Conservation (phyloP, 345 rosid genomes). For the Brassica incana region DNA sequence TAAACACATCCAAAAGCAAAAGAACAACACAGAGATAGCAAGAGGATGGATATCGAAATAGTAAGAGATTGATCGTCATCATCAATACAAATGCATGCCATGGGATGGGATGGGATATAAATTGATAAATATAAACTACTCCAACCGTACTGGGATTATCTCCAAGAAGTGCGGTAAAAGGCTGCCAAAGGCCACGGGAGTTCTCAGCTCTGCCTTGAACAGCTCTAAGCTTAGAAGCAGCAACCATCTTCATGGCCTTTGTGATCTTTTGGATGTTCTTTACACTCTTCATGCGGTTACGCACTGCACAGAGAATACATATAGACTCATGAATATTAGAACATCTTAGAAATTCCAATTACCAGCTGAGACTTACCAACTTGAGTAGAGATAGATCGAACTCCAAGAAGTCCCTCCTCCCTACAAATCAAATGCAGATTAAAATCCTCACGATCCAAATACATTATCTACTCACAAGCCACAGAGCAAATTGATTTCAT, state of each 20-base stretch:
- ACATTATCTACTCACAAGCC: not conserved
- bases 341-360: not conserved
- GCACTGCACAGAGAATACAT: constrained; percentile 53
- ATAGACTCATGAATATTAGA: not conserved
- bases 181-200: constrained; percentile 99
- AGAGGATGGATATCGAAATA: not conserved
- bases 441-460: constrained; percentile 16
- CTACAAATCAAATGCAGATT: constrained; percentile 44
- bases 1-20: not conserved
- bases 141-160: constrained; percentile 45
- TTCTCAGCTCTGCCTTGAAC: constrained; percentile 84
- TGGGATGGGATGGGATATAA: not conserved
- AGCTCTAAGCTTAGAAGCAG: constrained; percentile 93
- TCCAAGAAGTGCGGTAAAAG: constrained; percentile 54
- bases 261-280: constrained; percentile 96
- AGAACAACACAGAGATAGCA: constrained; percentile 12
- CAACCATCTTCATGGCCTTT: constrained; percentile 99
- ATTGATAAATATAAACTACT: not conserved
- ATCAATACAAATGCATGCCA: not conserved
- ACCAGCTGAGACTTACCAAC: constrained; percentile 55
- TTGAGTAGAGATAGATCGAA: constrained; percentile 86
- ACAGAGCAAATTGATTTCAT: not conserved
- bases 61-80: constrained; percentile 18
- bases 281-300: constrained; percentile 98
- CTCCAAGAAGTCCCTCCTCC: constrained; percentile 72